Base-by-base conservation (phyloP, 208 protist species). In the Angomonas desouzai region DNA sequence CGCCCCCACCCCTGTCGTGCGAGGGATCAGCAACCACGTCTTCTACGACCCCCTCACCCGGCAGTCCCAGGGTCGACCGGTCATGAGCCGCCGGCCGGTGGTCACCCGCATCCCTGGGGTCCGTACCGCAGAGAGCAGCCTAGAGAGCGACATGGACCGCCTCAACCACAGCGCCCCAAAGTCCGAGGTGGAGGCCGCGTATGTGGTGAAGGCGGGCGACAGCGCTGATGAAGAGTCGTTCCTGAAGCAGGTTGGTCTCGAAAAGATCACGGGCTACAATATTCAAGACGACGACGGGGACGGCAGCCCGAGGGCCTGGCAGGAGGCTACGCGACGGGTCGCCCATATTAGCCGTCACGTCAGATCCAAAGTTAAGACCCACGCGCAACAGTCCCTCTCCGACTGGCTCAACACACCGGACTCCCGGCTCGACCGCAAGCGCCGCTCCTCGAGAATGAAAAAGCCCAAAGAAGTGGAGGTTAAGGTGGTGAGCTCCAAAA, bases 381-480 rank as follows among this genome's bases (percentile, higher is more conserved):
- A 76, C 43, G 47, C 68, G 4, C 83, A 87, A 47, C 72, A 57
- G 55, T 80, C 61, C 58, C 74, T 94, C 7, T 89, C 85, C 0
- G 89, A 87, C 27, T 94, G 89, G 86, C 74, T 94, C 29, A 83
- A 74, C 72, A 74, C 77, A 16, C 88, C 88, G 23, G 64, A 74
- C 30, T 70, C 68, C 22, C 64, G 65, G 48, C 55, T 80, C 43
- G 56, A 11, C 23, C 11, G 53, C 10, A 51, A 38, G 47, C 33
- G 38, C 20, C n/a, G 3, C 1, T 4, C 48, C 1, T 59, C 30
- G 30, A 36, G 10, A 4, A 53, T 3, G 43, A 45, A 30, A 40
- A 55, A 10, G 45, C 9, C 29, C 43, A 59, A 22, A 34, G 33
- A 34, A 48, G 66, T 65, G 0, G 68, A 63, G 2, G 64, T 62